Evolutionary conservation across 352 stramenopile genomes (phyloP).

Genomic region (Globisporangium apiculatum): DNA sequence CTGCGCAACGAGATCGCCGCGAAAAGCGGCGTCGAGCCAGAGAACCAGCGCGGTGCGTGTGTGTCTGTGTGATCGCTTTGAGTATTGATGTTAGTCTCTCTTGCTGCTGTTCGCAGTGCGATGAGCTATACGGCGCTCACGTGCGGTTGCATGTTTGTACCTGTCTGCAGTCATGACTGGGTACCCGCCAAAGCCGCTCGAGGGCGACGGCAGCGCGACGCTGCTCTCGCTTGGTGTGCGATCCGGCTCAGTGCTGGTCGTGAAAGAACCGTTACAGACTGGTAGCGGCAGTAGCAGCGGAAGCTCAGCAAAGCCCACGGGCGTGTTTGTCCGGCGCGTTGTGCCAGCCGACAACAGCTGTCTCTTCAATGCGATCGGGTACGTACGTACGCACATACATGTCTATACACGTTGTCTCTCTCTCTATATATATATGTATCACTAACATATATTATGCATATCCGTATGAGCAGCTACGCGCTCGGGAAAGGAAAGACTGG

Average conservation of each 20-base stretch:
- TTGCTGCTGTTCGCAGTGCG: too few relatives aligned
- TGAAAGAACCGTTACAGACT: slow-evolving; percentile 48
- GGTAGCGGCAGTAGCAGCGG: slow-evolving; percentile 1
- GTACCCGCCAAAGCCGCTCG: too few relatives aligned
- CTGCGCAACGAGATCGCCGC: slow-evolving; percentile 28
- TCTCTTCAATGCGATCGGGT: slow-evolving; percentile 83
- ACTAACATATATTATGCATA: too few relatives aligned
- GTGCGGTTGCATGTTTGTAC: too few relatives aligned
- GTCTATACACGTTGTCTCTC: too few relatives aligned
- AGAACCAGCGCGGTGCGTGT: too few relatives aligned
- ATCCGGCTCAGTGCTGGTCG: slow-evolving; percentile 45
- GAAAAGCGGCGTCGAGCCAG: too few relatives aligned
- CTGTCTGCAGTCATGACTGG: too few relatives aligned
- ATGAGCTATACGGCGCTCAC: too few relatives aligned
- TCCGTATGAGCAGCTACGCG: slow-evolving; percentile 30
- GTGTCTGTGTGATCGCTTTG: too few relatives aligned
- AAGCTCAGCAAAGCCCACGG: slow-evolving; percentile 17
- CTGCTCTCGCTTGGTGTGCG: slow-evolving; percentile 20
- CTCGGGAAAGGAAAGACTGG: slow-evolving; percentile 54
- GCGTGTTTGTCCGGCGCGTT: slow-evolving; percentile 61
- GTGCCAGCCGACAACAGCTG: slow-evolving; percentile 84
- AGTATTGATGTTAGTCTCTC: too few relatives aligned
- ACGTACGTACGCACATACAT: background rate
- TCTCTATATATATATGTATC: too few relatives aligned
- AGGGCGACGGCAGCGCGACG: slow-evolving; percentile 31